Evolutionary conservation across 2,329 filamentous ascomycete genomes (phyloP), one percentile per base, ranked within the genome.

Genomic region (Ophiobolus disseminans): DNA sequence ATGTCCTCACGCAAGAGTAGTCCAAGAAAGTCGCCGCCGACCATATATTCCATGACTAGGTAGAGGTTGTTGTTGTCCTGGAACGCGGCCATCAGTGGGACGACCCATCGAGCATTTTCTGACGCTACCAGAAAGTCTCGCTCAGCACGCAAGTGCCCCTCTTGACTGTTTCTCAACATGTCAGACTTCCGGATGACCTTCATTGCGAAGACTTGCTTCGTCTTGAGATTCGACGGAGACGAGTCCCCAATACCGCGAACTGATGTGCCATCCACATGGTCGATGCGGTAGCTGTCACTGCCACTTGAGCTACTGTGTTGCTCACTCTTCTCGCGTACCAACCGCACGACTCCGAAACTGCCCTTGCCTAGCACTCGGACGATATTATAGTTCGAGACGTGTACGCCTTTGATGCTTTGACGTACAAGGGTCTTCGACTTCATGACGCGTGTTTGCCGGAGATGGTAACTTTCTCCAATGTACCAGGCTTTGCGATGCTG

Each of bases 41-140:
- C 88, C 91, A 97, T 97, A 68, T 96, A 99, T 50, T 97, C 92
- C 91, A 97, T 97, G 42, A 97, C 89, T 5, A 99, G 83, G 64
- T 97, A 97, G 5, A 99, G 80, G 61, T 90, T 90, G 32, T 83
- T 82, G 26, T 83, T 78, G 69, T 97, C 94, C 71, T 97, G 91
- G 58, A 97, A 97, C 65, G 91, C 94, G 40, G 90, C 82, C 40
- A 96, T 82, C 26, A 99, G 78, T 1, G 92, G 90, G 2, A 97
- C 90, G 37, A 96, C 86, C 93, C 92, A 97, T 52, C 82, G 83
- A 4, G 91, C 95, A n/a, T 86, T 89, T 68, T 94, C 89, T 1
- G 91, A 92, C 5, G 88, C 86, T 20, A 96, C 91, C 6, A 99
- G 81, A 57, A 97, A 95, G 63, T 97, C 94, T 57, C 93, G 80